phyloP scores from a whole-genome alignment of 2,329 filamentous ascomycete species.

The Eutypella sp. region DNA sequence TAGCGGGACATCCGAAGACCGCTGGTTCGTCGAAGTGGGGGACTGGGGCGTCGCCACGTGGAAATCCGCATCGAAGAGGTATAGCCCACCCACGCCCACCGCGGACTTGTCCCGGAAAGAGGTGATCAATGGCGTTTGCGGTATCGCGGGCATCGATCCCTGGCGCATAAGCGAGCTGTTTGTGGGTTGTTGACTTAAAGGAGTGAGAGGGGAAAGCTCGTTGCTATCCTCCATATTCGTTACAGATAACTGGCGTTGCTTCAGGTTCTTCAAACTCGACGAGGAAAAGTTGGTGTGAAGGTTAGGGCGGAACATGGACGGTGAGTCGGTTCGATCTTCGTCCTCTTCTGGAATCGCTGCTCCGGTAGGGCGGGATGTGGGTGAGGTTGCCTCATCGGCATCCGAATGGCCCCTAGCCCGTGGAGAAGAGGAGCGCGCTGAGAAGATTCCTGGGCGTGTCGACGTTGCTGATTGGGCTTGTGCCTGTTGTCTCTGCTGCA shows the following conservation, averaged over 20 bases:
- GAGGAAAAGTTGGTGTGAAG: slow-evolving; percentile 67
- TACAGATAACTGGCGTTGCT: slow-evolving; percentile 67
- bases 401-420: slow-evolving; percentile 18
- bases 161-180: slow-evolving; percentile 41
- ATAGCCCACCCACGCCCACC: slow-evolving; percentile 60
- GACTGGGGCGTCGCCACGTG: slow-evolving; percentile 55
- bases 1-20: slow-evolving; percentile 62
- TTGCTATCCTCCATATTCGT: slow-evolving; percentile 60
- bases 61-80: slow-evolving; percentile 80
- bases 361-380: slow-evolving; percentile 27
- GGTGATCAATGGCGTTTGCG: slow-evolving; percentile 60
- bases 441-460: slow-evolving; percentile 26
- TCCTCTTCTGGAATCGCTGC: slow-evolving; percentile 32
- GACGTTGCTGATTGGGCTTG: slow-evolving; percentile 35
- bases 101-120: slow-evolving; percentile 56
- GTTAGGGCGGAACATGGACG: slow-evolving; percentile 41
- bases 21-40: slow-evolving; percentile 60
- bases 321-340: slow-evolving; percentile 47
- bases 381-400: slow-evolving; percentile 14
- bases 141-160: slow-evolving; percentile 53
- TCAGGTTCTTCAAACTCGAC: slow-evolving; percentile 65
- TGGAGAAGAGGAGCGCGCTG: slow-evolving; percentile 31
- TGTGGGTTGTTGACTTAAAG: slow-evolving; percentile 63
- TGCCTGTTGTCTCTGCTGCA: slow-evolving; percentile 39
- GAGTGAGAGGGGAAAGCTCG: slow-evolving; percentile 63